These are phyloP conservation scores for Cladosporium sp. DNA, from an alignment of 2,329 filamentous ascomycete species.

Conservation along the genomic window DNA sequence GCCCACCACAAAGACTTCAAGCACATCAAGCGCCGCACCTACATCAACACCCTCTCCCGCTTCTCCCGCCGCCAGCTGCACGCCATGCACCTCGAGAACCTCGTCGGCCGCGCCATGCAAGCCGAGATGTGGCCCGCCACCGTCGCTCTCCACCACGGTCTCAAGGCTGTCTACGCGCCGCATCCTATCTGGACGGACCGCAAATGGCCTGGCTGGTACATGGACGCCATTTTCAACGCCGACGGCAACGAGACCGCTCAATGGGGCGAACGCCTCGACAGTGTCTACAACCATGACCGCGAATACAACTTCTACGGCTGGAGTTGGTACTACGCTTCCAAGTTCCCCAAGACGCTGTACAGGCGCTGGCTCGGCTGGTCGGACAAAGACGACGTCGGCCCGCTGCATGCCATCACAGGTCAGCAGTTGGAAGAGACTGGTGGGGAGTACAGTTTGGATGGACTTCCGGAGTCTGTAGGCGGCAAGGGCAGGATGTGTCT, in stretches of 20 bases:
- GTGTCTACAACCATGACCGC: conserved; percentile 59
- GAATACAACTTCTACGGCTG: conserved; percentile 87
- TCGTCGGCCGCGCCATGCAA: conserved; percentile 86
- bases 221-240: conserved; percentile 77
- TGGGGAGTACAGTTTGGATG: conserved; percentile 7
- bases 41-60: conserved; percentile 84
- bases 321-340: conserved; percentile 89
- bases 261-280: conserved; percentile 46
- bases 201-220: conserved; percentile 76
- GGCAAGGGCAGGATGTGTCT: conserved; percentile 52
- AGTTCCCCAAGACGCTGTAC: conserved; percentile 80
- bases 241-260: conserved; percentile 56
- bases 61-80: conserved; percentile 77
- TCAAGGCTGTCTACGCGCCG: conserved; percentile 88
- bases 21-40: conserved; percentile 68
- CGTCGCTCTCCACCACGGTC: conserved; percentile 83
- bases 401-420: conserved; percentile 64
- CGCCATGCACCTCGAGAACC: conserved; percentile 89
- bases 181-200: conserved; percentile 88
- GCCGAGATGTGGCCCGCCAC: conserved; percentile 96
- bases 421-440: conserved; percentile 41
- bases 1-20: conserved; percentile 52
- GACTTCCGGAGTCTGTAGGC: conserved; percentile 54
- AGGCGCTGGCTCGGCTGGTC: conserved; percentile 80
- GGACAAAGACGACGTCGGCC: conserved; percentile 75